phyloP scores from a whole-genome alignment of 129 eudicot genomes.

The Artemisia tridentata region DNA sequence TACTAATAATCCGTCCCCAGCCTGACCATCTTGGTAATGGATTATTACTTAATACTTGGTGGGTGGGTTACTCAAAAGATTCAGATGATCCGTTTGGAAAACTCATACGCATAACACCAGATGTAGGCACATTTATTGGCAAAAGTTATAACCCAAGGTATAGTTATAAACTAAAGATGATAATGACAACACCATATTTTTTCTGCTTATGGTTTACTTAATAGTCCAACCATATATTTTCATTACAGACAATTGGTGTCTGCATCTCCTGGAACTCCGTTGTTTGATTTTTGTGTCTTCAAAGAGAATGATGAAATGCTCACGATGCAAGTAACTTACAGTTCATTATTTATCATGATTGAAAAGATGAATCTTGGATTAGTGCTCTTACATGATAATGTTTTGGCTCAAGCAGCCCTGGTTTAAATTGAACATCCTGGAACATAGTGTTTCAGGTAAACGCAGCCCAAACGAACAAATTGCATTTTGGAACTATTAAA shows the following conservation, averaged over 20 bases:
- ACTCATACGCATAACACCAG: slow-evolving; percentile 82
- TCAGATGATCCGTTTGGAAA: slow-evolving; percentile 92
- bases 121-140: slow-evolving; percentile 87
- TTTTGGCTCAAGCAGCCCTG: too few species aligned
- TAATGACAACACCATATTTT: slow-evolving; percentile 10
- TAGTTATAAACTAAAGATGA: background rate
- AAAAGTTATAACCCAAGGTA: slow-evolving; percentile 92
- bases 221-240: slow-evolving; percentile 16
- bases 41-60: slow-evolving; percentile 47
- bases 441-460: too few species aligned
- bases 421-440: too few species aligned
- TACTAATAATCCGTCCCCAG: background rate
- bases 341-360: slow-evolving; percentile 11
- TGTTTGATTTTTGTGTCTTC: slow-evolving; percentile 87
- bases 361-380: slow-evolving; percentile 9
- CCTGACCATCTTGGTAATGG: background rate
- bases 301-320: slow-evolving; percentile 59
- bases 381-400: background rate
- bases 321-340: slow-evolving; percentile 68
- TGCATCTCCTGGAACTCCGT: slow-evolving; percentile 95
- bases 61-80: slow-evolving; percentile 93
- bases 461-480: too few species aligned
- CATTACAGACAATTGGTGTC: slow-evolving; percentile 80
- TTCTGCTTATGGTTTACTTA: slow-evolving; percentile 15
- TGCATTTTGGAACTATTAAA: slow-evolving; percentile 50